Percentiles rank a stretch among this genome's conserved stretches.
phyloP scores from a whole-genome alignment of 1,284 basidiomycete genomes.

The Neonothopanus nambi region DNA sequence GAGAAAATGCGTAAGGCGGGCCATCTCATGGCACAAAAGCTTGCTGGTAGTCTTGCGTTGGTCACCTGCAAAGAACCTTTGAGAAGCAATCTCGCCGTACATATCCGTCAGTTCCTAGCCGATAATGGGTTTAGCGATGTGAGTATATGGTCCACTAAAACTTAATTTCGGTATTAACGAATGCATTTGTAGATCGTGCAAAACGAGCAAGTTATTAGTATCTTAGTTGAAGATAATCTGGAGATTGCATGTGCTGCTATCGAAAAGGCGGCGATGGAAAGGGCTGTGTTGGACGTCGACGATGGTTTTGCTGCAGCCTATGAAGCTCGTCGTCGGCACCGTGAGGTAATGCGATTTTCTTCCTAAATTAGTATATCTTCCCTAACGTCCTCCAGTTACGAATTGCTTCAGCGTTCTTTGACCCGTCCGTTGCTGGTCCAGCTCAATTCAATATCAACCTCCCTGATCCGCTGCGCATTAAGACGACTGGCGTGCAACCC shows the following conservation, averaged over 20 bases:
- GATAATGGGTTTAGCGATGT: constrained; percentile 91
- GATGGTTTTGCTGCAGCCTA: constrained; percentile 86
- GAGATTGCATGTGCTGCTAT: constrained; percentile 94
- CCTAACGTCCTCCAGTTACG: neutral
- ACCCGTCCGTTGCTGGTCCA: constrained; percentile 2
- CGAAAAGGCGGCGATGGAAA: constrained; percentile 98
- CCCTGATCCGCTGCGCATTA: constrained; percentile 89
- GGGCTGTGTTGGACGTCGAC: constrained; percentile 94
- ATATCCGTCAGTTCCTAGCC: constrained; percentile 78
- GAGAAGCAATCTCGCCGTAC: constrained; percentile 89
- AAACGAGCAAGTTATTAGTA: constrained; percentile 70
- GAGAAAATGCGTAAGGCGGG: constrained; percentile 90
- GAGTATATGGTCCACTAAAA: constrained; percentile 21
- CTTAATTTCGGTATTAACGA: neutral
- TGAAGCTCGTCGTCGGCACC: constrained; percentile 83
- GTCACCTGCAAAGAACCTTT: constrained; percentile 99
- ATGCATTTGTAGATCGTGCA: constrained; percentile 47
- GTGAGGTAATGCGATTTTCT: constrained; percentile 58
- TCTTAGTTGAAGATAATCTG: constrained; percentile 92
- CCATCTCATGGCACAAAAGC: constrained; percentile 95
- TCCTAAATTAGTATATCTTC: neutral
- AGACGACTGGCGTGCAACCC: constrained; percentile 78
- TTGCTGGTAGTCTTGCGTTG: constrained; percentile 94
- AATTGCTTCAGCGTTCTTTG: neutral
- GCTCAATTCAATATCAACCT: constrained; percentile 68